Base-by-base conservation (phyloP, 306 rosid genomes). In the Ormosia semicastrata region DNA sequence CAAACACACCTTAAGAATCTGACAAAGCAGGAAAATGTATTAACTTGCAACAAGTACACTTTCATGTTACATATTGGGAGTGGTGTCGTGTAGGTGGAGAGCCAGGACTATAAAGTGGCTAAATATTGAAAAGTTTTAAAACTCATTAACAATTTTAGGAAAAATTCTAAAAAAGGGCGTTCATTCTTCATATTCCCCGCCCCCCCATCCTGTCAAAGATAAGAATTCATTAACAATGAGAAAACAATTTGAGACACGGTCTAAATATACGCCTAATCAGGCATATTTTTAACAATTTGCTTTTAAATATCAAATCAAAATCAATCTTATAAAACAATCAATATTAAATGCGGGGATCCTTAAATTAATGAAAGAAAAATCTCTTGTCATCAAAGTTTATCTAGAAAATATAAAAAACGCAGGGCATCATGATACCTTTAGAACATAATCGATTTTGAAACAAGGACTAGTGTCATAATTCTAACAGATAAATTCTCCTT, bases 371-470 rank as follows among this genome's bases (percentile, higher is more conserved):
- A 65, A 65, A 36, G 32, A 50, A 50, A 49, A 65, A 77, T 8
- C 8, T 36, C 40, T 8, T 30, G 0, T 44, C 44, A 46, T 32
- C 13, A 33, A 47, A 9, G 37, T 30, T 59, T 43, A 73, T 56
- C 29, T 37, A 3, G n/a, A 10, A 14, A 34, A 39, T 36, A 40
- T 56, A 14, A 37, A 74, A 58, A 30, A 74, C 68, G 8, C 15
- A 40, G 3, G 78, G 56, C 1, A 24, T 24, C 24, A 24, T 24
- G 10, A 73, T 50, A 50, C 57, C 56, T 18, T 24, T 24, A 24
- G 73, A 75, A 70, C 65, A 40, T 50, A 78, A 43, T 77, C 47
- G 46, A 77, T 29, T 76, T 34, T 66, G 57, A 63, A 50, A 49
- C 74, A 37, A 64, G 36, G 41, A 44, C 8, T 12, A 10, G 37